phyloP scores from a whole-genome alignment of 2,329 filamentous ascomycete species.

The Colletotrichum cuscutae region DNA sequence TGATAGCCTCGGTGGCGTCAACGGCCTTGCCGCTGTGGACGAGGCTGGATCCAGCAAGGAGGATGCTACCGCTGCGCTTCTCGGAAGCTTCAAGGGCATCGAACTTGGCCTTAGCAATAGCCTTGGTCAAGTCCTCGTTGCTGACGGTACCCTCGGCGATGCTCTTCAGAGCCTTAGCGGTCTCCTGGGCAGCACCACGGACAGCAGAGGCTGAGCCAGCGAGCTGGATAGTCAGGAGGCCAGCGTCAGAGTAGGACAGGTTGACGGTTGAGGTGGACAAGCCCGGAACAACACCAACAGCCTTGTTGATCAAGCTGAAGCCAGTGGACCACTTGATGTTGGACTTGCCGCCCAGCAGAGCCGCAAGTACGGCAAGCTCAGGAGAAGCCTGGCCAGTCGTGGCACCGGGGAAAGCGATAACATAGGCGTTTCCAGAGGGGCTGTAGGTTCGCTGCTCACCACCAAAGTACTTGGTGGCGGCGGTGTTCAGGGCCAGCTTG shows the following conservation, averaged over 20 bases:
- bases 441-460: conserved; percentile 92
- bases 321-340: conserved; percentile 96
- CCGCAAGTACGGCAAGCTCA: conserved; percentile 86
- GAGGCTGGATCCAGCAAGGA: conserved; percentile 86
- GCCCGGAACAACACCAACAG: conserved; percentile 72
- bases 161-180: conserved; percentile 84
- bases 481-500: conserved; percentile 65
- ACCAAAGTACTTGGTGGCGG: conserved; percentile 87
- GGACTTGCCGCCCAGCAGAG: conserved; percentile 89
- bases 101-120: conserved; percentile 93
- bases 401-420: conserved; percentile 93
- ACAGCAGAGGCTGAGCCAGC: conserved; percentile 79
- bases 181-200: conserved; percentile 77
- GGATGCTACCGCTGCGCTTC: conserved; percentile 79
- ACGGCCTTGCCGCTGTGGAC: conserved; percentile 84
- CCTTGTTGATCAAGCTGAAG: conserved; percentile 90
- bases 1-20: conserved; percentile 82
- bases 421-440: conserved; percentile 80
- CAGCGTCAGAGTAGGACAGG: conserved; percentile 91
- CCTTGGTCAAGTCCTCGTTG: conserved; percentile 91
- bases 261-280: conserved; percentile 80
- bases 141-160: conserved; percentile 79
- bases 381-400: conserved; percentile 86
- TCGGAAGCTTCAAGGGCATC: conserved; percentile 85
- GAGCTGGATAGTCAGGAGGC: conserved; percentile 86